Conservation (phyloP, 2,329 filamentous ascomycete genomes). For the Trichoderma koningii region DNA sequence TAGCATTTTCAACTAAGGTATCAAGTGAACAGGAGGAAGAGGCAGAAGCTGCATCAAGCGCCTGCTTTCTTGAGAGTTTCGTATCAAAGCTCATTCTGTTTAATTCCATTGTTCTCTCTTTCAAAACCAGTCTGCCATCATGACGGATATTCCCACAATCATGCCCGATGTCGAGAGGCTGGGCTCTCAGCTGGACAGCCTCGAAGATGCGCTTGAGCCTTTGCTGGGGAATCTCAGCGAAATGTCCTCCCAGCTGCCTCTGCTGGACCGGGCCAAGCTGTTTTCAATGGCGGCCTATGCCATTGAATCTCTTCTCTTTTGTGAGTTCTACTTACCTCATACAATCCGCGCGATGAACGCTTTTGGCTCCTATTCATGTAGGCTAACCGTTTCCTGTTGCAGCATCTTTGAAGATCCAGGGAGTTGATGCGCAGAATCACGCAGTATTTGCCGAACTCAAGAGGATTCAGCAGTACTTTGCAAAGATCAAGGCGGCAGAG, state of each 20-base stretch:
- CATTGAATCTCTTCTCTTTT: constrained; percentile 87
- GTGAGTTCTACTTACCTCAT: constrained; percentile 48
- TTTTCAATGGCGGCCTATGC: constrained; percentile 86
- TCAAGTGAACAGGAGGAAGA: too few relatives aligned
- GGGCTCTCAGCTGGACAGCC: constrained; percentile 74
- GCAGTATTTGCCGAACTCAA: constrained; percentile 82
- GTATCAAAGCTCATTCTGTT: too few relatives aligned
- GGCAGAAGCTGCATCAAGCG: not conserved
- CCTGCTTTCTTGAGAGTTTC: constrained; percentile 26
- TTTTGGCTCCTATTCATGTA: not conserved
- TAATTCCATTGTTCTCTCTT: not conserved
- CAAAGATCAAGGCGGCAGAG: constrained; percentile 82
- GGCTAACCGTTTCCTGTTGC: constrained; percentile 15
- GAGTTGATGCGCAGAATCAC: constrained; percentile 79
- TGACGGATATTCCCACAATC: constrained; percentile 56
- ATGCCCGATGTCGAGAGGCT: constrained; percentile 71
- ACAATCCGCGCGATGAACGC: not conserved
- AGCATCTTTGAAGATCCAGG: constrained; percentile 76
- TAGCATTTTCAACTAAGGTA: too few relatives aligned
- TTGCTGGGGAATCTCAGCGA: constrained; percentile 68
- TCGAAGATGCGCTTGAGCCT: constrained; percentile 74
- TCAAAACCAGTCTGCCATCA: constrained; percentile 24
- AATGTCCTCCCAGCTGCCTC: constrained; percentile 74
- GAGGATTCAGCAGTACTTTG: constrained; percentile 87
- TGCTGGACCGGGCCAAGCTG: constrained; percentile 94